Evolutionary conservation across 495 filamentous ascomycete species (phyloP).

Genomic region (Amphirosellinia nigrospora): DNA sequence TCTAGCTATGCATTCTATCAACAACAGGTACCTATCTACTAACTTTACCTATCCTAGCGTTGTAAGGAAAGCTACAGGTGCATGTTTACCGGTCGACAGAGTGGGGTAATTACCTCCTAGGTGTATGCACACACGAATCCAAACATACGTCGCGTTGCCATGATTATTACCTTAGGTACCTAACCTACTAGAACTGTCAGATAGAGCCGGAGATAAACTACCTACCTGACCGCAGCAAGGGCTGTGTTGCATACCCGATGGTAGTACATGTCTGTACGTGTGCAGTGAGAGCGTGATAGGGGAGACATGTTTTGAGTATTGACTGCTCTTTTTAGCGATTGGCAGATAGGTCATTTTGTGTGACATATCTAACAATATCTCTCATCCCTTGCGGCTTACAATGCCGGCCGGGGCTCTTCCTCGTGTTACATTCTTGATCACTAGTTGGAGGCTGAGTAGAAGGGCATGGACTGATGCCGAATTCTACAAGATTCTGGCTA

Average conservation of each 20-base stretch:
- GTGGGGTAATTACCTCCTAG: background rate
- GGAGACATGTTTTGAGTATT: background rate
- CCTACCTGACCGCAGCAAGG: background rate
- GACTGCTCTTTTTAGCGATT: background rate
- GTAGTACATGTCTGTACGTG: background rate
- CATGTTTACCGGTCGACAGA: background rate
- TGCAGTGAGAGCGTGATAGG: background rate
- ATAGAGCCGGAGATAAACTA: no score
- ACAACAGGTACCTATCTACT: no score
- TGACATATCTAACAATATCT: background rate
- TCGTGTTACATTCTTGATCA: background rate
- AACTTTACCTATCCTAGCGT: background rate
- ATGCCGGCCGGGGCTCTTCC: background rate
- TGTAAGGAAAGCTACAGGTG: background rate
- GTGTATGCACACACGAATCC: background rate
- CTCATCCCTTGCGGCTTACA: background rate
- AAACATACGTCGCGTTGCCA: no score
- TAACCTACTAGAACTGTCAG: no score
- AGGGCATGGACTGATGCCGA: background rate
- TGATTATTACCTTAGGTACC: no score
- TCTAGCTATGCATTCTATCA: background rate
- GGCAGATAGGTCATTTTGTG: background rate
- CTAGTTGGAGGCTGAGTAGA: conserved; percentile 9
- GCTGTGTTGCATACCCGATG: conserved; percentile 4
- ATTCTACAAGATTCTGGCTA: background rate